Evolutionary conservation across 768 basidiomycete species (phyloP).

Genomic region (Podaxis sp.): DNA sequence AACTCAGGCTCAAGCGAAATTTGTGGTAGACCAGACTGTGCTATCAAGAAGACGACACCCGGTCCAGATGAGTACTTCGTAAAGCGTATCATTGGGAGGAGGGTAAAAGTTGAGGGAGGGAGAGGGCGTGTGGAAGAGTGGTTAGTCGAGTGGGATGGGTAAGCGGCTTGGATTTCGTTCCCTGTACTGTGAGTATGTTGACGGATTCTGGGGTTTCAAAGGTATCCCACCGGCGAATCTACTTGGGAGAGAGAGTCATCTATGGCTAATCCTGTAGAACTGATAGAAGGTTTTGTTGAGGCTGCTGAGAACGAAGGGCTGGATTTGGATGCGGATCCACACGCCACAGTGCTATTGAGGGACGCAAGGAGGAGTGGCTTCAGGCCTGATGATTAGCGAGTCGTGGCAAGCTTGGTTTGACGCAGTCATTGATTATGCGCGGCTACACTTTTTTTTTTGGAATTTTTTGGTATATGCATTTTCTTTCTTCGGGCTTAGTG

Average conservation of each 20-base stretch:
- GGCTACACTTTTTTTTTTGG: neutral
- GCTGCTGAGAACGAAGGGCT: slow-evolving; percentile 25
- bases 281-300: slow-evolving; percentile 28
- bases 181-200: neutral
- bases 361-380: slow-evolving; percentile 29
- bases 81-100: slow-evolving; percentile 30
- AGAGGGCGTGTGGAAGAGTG: slow-evolving; percentile 19
- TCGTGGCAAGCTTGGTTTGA: neutral
- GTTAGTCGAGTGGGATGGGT: slow-evolving; percentile 40
- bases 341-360: slow-evolving; percentile 24
- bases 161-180: slow-evolving; percentile 7
- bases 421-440: neutral
- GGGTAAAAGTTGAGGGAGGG: slow-evolving; percentile 19
- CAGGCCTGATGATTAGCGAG: neutral
- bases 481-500: neutral
- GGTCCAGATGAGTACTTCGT: slow-evolving; percentile 25
- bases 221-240: slow-evolving; percentile 29
- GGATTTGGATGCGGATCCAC: slow-evolving; percentile 21
- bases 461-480: neutral
- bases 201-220: slow-evolving; percentile 8
- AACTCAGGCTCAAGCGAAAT: neutral
- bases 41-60: slow-evolving; percentile 5
- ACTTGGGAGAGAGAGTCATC: slow-evolving; percentile 33
- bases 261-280: slow-evolving; percentile 26
- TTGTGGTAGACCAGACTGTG: slow-evolving; percentile 30